Evolutionary conservation across 345 rosid genomes (phyloP), one percentile per base, ranked within the genome.

Genomic region (Acer saccharum): DNA sequence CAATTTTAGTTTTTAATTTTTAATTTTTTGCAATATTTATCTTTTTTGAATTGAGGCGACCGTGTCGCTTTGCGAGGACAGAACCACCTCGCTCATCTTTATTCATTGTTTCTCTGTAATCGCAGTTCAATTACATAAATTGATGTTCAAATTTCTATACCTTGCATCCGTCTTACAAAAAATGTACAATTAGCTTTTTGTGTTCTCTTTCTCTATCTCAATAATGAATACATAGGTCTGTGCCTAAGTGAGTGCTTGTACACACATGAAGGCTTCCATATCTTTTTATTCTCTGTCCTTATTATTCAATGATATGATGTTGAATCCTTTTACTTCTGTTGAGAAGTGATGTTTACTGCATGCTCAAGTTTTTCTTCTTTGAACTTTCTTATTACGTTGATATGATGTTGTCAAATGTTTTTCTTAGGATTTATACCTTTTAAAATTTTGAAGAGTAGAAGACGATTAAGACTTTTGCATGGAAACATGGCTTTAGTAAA

Each of bases 301-400:
- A 72, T 11, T 57, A 21, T 6, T 57, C 43, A 9, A 58, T 16
- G 14, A 11, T 58, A 20, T 57, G 25, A 11, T 35, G 58, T 57
- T 57, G 27, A 71, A 21, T 71, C 13, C 41, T 57, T 72, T 35
- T 35, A 39, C 13, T 1, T 20, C 20, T 35, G 39, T 20, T 46
- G 57, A 46, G 50, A 72, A 35, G 14, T 72, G 50, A 39, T 10
- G n/a, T 72, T 32, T 72, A 5, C 21, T 4, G 27, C 11, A 35
- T n/a, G 65, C 50, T 12, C 10, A 16, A 44, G 41, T 1, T 10
- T 44, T 73, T 73, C 16, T 23, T 21, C 39, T 46, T 61, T 60
- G 68, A 41, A 72, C 14, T 62, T 73, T 73, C 60, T 17, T 73
- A 73, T 43, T 61, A 11, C 9, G 1, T 25, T 14, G 73, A 48